Base-by-base conservation (phyloP, 345 rosid species). In the Gossypium herbaceum region DNA sequence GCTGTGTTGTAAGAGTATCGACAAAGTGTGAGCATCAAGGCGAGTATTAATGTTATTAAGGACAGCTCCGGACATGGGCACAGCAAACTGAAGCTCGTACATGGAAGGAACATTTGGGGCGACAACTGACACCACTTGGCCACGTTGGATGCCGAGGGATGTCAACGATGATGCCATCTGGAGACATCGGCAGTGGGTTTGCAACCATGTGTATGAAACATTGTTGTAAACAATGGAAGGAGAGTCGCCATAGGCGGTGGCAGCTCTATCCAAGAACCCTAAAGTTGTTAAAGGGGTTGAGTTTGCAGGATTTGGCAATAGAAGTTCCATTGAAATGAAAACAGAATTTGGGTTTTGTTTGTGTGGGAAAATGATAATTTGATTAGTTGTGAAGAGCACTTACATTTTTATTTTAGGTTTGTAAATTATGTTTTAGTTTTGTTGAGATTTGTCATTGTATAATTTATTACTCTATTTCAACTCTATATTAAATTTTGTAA, bases 61-160 rank as follows among this genome's bases (percentile, higher is more conserved):
- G 57, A 89, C 71, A 34, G 90, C 91, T 0, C 93, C 91, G 11
- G 91, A 79, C 91, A 87, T 86, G 48, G 93, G 93, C 9, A 89
- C 88, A 1, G 87, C 90, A 24, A 89, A 89, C 60, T 87, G 93
- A 50, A 89, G 91, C 80, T 89, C 93, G 73, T 87, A 87, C 79
- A 88, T 85, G 47, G 88, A 78, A 3, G 93, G 86, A 13, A 77
- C 76, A 75, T 84, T 89, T 70, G 91, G 94, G 19, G 88, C 83
- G 22, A 89, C 58, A 9, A 88, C 89, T 68, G 91, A 86, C 27
- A 89, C 89, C 0, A 89, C 89, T 19, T 89, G 73, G 47, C 88
- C 85, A 0, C 63, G 76, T 43, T 74, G 47, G 83, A 88, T 80
- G 48, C 90, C 88, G 7, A 60, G 41, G 29, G 89, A 80, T 5